A percentile compares a stretch with the other conserved stretches of the same genome.
These are phyloP conservation scores for Emmonsia crescens DNA, from an alignment of 2,329 filamentous ascomycete genomes.

Conservation along the genomic window DNA sequence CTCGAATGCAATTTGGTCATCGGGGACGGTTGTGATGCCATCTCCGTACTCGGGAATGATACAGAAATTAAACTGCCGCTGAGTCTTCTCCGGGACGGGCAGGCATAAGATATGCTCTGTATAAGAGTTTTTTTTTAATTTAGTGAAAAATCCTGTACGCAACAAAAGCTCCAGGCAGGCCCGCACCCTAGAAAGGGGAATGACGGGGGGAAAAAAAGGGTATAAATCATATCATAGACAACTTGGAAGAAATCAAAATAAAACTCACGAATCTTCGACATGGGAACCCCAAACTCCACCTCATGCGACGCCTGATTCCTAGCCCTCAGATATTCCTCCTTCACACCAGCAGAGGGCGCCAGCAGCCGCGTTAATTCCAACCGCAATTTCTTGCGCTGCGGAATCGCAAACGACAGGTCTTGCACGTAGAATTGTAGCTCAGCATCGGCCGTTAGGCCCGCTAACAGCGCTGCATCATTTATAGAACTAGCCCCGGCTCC, in stretches of 20 bases:
- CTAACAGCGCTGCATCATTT: conserved; percentile 20
- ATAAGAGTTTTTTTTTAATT: background rate
- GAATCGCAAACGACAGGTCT: conserved; percentile 51
- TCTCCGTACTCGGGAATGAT: conserved; percentile 45
- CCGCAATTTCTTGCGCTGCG: conserved; percentile 53
- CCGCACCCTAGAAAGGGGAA: background rate
- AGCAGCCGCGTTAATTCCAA: conserved; percentile 42
- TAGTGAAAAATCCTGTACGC: background rate
- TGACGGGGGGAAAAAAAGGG: background rate
- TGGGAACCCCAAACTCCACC: conserved; percentile 43
- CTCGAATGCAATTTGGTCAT: conserved; percentile 37
- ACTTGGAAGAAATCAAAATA: background rate
- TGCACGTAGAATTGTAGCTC: conserved; percentile 37
- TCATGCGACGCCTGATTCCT: conserved; percentile 40
- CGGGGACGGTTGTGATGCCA: conserved; percentile 36
- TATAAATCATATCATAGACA: background rate
- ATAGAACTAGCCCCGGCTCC: conserved; percentile 9
- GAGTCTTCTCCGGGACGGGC: conserved; percentile 53
- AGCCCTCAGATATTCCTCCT: conserved; percentile 34
- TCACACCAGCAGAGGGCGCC: conserved; percentile 9
- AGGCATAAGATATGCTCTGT: conserved; percentile 49
- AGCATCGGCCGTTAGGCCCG: conserved; percentile 25
- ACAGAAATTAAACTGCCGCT: conserved; percentile 53
- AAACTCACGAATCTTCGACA: conserved; percentile 39
- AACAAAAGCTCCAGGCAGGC: no score